Percentiles rank a stretch among this genome's conserved stretches.
Conservation (phyloP, 2,329 filamentous ascomycete genomes). For the Beauveria bassiana region DNA sequence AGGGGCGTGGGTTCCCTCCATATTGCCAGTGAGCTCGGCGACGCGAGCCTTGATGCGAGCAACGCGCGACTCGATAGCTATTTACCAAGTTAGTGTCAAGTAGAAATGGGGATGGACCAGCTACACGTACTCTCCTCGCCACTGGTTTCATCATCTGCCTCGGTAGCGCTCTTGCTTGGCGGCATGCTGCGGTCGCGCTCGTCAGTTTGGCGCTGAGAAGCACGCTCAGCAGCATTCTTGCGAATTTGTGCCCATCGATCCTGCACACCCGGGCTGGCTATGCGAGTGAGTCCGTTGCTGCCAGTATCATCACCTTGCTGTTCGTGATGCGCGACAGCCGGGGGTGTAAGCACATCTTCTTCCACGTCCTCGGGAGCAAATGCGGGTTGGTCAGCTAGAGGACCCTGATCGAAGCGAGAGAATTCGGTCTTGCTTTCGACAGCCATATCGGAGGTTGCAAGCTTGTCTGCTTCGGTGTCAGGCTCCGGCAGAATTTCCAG, state of each 20-base stretch:
- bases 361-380: constrained; percentile 60
- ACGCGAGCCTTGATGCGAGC: constrained; percentile 97
- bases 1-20: constrained; percentile 47
- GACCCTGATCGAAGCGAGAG: constrained; percentile 77
- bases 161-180: constrained; percentile 40
- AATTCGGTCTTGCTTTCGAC: constrained; percentile 54
- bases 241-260: constrained; percentile 95
- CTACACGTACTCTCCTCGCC: constrained; percentile 26
- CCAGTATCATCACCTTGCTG: not conserved
- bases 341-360: constrained; percentile 40
- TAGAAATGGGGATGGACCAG: not conserved
- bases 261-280: constrained; percentile 32
- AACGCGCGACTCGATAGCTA: constrained; percentile 91
- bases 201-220: constrained; percentile 56
- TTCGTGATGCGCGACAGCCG: constrained; percentile 43
- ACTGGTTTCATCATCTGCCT: constrained; percentile 30
- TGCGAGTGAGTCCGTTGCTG: constrained; percentile 22
- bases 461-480: constrained; percentile 40
- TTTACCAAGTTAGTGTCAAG: constrained; percentile 18
- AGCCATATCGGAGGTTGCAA: constrained; percentile 51
- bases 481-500: not conserved
- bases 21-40: constrained; percentile 83
- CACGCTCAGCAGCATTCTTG: constrained; percentile 84
- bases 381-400: constrained; percentile 76
- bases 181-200: constrained; percentile 52